These are phyloP conservation scores for Jimgerdemannia flammicorona DNA, from an alignment of 192 early-diverging fungal genomes.

Conservation along the genomic window DNA sequence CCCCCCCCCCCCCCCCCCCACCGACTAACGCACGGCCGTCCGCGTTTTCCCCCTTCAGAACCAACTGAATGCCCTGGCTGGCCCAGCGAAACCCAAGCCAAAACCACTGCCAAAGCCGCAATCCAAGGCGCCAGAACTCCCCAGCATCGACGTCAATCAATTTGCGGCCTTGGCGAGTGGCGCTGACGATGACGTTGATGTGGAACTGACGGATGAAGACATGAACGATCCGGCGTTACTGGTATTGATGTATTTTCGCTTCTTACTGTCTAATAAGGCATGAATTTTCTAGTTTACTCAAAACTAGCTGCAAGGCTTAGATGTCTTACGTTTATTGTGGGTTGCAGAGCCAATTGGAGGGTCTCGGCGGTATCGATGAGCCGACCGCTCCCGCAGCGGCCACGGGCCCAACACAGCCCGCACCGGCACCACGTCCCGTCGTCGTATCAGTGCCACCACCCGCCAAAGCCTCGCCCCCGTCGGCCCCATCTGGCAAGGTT, in stretches of 20 bases:
- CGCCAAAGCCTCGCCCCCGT: constrained; percentile 4
- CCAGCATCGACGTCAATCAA: constrained; percentile 21
- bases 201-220: constrained; percentile 70
- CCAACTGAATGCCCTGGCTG: constrained; percentile 39
- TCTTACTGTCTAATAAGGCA: not conserved
- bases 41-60: constrained; percentile 22
- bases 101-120: constrained; percentile 10
- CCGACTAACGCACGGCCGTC: no score
- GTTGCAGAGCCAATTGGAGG: constrained; percentile 26
- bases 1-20: no score
- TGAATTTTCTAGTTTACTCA: not conserved
- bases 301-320: not conserved
- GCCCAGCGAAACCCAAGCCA: constrained; percentile 17
- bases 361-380: constrained; percentile 15
- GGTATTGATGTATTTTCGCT: constrained; percentile 20
- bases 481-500: constrained; percentile 19
- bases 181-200: constrained; percentile 53
- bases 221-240: constrained; percentile 74
- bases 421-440: not conserved
- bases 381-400: not conserved
- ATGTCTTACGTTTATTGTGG: not conserved
- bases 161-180: constrained; percentile 17
- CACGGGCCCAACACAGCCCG: not conserved
- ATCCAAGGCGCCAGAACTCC: constrained; percentile 2
- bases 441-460: not conserved